A percentile compares a stretch with the other conserved stretches of the same genome.
Conservation (phyloP, 2,329 filamentous ascomycete species). For the Anthostomella pinea region DNA sequence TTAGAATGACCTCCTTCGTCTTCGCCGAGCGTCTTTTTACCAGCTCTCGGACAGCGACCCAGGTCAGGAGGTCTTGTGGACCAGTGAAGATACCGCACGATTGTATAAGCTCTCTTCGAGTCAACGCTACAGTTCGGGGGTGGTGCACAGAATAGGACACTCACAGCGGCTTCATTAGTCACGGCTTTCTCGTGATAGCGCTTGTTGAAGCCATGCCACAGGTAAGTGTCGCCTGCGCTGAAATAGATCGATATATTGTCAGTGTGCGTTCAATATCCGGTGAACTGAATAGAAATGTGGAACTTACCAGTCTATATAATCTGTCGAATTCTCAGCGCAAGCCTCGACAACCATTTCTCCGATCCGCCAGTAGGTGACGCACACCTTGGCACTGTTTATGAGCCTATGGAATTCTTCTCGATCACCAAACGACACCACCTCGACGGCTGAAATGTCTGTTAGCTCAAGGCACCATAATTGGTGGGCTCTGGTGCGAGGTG, state of each 20-base stretch:
- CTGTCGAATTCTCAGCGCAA: slow-evolving; percentile 20
- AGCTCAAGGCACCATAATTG: too few species aligned
- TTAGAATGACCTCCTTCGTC: slow-evolving; percentile 15
- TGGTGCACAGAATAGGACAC: slow-evolving; percentile 1
- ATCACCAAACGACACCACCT: slow-evolving; percentile 15
- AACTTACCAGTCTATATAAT: slow-evolving; percentile 23
- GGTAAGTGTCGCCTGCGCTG: background rate
- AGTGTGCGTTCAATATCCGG: too few species aligned
- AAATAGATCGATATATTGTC: too few species aligned
- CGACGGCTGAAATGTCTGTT: slow-evolving; percentile 10
- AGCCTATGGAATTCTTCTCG: slow-evolving; percentile 8
- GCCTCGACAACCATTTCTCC: slow-evolving; percentile 19
- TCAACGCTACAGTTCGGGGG: background rate
- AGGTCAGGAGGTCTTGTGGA: slow-evolving; percentile 17
- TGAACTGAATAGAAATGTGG: background rate
- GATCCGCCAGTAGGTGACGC: slow-evolving; percentile 19
- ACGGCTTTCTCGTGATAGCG: slow-evolving; percentile 22
- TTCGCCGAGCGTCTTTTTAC: slow-evolving; percentile 7
- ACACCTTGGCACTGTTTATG: slow-evolving; percentile 17
- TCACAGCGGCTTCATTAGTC: slow-evolving; percentile 16
- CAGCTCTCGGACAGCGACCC: slow-evolving; percentile 12
- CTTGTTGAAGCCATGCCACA: slow-evolving; percentile 11
- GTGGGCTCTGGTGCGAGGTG: too few species aligned
- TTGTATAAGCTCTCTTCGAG: slow-evolving; percentile 22
- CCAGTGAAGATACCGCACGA: slow-evolving; percentile 13